These are phyloP conservation scores for Penicillium capsulatum DNA, from an alignment of 2,329 filamentous ascomycete genomes.

Conservation along the genomic window DNA sequence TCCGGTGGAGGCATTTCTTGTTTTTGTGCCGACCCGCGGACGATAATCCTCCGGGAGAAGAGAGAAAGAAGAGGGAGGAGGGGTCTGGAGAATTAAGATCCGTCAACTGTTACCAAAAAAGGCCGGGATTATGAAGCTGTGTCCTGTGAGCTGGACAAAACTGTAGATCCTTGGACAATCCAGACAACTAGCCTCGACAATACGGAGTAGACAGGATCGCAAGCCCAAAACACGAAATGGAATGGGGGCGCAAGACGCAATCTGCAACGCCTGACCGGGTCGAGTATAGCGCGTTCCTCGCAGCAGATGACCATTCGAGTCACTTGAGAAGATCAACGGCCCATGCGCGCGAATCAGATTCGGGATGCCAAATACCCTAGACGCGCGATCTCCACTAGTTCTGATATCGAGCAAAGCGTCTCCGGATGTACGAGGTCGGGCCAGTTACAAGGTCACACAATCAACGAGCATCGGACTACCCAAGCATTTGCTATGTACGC, in stretches of 20 bases:
- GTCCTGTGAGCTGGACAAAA: too few relatives aligned
- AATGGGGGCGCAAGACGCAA: conserved; percentile 7
- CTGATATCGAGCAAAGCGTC: conserved; percentile 7
- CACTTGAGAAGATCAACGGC: conserved; percentile 31
- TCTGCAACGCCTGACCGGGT: conserved; percentile 17
- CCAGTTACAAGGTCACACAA: conserved; percentile 12
- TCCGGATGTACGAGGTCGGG: conserved; percentile 18
- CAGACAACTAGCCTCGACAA: too few relatives aligned
- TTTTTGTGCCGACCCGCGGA: conserved; percentile 9
- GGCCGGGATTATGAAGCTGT: too few relatives aligned
- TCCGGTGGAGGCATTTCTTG: conserved; percentile 1
- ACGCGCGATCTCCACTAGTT: conserved; percentile 10
- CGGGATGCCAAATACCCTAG: conserved; percentile 11
- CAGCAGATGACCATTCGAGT: conserved; percentile 27
- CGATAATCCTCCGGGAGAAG: conserved; percentile 12
- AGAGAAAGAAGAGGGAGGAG: not conserved
- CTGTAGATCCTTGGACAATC: too few relatives aligned
- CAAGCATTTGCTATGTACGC: conserved; percentile 10
- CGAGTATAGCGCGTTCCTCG: conserved; percentile 6
- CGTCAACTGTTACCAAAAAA: not conserved
- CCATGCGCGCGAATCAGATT: conserved; percentile 22
- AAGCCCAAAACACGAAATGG: too few relatives aligned
- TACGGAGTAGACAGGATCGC: too few relatives aligned
- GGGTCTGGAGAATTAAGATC: conserved; percentile 5
- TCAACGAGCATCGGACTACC: conserved; percentile 6